These are phyloP conservation scores for Acrodontium crateriforme DNA, from an alignment of 2,329 filamentous ascomycete species.

Conservation along the genomic window DNA sequence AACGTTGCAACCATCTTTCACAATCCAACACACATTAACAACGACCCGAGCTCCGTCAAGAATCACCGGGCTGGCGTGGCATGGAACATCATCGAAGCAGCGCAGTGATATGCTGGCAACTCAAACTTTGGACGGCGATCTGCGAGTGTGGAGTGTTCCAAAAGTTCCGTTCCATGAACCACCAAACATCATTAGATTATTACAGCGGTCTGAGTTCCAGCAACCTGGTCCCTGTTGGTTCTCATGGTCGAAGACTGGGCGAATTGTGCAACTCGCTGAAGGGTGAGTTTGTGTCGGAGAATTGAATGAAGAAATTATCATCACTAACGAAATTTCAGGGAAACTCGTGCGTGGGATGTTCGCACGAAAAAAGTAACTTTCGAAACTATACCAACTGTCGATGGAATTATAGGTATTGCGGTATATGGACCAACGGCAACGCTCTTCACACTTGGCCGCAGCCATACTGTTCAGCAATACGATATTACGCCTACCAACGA, in stretches of 20 bases:
- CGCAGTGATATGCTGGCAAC: conserved; percentile 97
- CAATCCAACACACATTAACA: conserved; percentile 81
- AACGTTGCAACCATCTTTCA: conserved; percentile 79
- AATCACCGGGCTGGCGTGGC: conserved; percentile 80
- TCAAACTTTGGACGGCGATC: conserved; percentile 72
- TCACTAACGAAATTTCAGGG: conserved; percentile 32
- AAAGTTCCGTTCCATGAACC: conserved; percentile 59
- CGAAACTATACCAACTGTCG: conserved; percentile 73
- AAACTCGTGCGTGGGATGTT: conserved; percentile 93
- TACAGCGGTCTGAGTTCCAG: conserved; percentile 66
- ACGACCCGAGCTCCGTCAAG: conserved; percentile 74
- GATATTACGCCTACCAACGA: conserved; percentile 63
- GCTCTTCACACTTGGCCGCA: conserved; percentile 78
- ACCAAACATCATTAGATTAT: conserved; percentile 75
- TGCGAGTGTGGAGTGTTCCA: conserved; percentile 91
- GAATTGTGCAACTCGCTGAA: conserved; percentile 84
- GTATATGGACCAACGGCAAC: conserved; percentile 83
- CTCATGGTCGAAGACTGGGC: conserved; percentile 95
- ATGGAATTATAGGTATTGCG: conserved; percentile 67
- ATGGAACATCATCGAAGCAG: conserved; percentile 87
- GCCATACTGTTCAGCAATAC: conserved; percentile 87
- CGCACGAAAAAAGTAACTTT: conserved; percentile 93
- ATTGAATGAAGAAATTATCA: not conserved
- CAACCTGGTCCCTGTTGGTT: conserved; percentile 81
- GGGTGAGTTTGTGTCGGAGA: conserved; percentile 47